Conservation (phyloP, 257 asterid species). For the Scutellaria minor region DNA sequence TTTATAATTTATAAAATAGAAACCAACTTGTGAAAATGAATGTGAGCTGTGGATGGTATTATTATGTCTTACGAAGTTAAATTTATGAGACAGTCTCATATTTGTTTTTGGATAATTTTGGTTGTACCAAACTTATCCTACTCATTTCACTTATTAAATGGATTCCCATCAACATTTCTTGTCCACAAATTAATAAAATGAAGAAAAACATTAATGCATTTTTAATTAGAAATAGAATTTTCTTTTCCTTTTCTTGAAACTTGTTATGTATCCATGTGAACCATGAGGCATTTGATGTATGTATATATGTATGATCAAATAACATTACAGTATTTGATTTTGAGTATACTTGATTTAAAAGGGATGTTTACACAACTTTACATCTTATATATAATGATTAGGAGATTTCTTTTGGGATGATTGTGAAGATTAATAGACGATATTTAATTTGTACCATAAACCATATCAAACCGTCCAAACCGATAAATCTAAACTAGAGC, state of each 20-base stretch:
- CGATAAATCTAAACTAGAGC: no score
- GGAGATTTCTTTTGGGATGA: neutral
- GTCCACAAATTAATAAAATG: conserved; percentile 21
- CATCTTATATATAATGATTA: neutral
- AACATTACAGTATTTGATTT: neutral
- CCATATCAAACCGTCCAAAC: no score
- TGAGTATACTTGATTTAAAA: neutral
- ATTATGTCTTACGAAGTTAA: no score
- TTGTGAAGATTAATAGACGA: no score
- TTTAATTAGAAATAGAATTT: neutral
- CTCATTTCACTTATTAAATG: conserved; percentile 33
- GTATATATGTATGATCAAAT: neutral
- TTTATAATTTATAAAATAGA: neutral
- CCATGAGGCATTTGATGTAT: neutral
- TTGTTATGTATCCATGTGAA: conserved; percentile 8
- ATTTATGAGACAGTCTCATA: no score
- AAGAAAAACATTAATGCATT: conserved; percentile 4
- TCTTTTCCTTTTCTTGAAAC: neutral
- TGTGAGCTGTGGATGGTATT: no score
- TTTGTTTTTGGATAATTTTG: neutral
- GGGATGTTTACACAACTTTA: neutral
- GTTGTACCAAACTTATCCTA: conserved; percentile 25
- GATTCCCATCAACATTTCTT: conserved; percentile 14
- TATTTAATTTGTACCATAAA: no score
- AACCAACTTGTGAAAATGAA: no score